A percentile compares a stretch with the other conserved stretches of the same genome.
phyloP scores from a whole-genome alignment of 495 filamentous ascomycete species.

The Aeminium ludgeri region DNA sequence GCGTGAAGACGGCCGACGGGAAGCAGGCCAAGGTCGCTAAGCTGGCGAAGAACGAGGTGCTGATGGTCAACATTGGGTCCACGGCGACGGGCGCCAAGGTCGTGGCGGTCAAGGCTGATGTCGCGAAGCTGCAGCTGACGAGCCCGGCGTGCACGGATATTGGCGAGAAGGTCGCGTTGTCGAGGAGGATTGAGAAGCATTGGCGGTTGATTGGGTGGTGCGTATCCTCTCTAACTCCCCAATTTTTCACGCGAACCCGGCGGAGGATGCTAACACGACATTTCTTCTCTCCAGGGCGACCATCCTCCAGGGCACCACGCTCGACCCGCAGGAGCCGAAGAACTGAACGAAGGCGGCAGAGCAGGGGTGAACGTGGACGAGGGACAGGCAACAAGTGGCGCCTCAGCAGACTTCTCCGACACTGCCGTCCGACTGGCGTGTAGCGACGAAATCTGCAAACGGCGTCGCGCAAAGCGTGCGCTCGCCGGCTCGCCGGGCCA shows the following conservation, averaged over 20 bases:
- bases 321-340: slow-evolving; percentile 9
- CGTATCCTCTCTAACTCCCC: neutral
- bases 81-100: slow-evolving; percentile 90
- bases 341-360: too few species aligned
- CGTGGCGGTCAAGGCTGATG: slow-evolving; percentile 88
- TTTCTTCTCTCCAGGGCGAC: slow-evolving; percentile 13
- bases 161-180: slow-evolving; percentile 93
- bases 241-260: too few species aligned
- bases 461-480: too few species aligned
- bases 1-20: slow-evolving; percentile 93
- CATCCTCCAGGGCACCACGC: slow-evolving; percentile 12
- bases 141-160: slow-evolving; percentile 84
- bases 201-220: slow-evolving; percentile 94
- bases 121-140: slow-evolving; percentile 75
- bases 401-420: too few species aligned
- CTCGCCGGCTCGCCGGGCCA: too few species aligned
- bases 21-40: slow-evolving; percentile 99
- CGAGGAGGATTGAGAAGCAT: slow-evolving; percentile 94
- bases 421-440: too few species aligned
- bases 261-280: neutral
- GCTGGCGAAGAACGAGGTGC: slow-evolving; percentile 90
- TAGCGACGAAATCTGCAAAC: too few species aligned
- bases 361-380: too few species aligned
- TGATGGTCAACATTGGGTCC: slow-evolving; percentile 98
- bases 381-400: too few species aligned